phyloP scores from a whole-genome alignment of 441 rosid genomes.

The Arabidopsis hybrid region DNA sequence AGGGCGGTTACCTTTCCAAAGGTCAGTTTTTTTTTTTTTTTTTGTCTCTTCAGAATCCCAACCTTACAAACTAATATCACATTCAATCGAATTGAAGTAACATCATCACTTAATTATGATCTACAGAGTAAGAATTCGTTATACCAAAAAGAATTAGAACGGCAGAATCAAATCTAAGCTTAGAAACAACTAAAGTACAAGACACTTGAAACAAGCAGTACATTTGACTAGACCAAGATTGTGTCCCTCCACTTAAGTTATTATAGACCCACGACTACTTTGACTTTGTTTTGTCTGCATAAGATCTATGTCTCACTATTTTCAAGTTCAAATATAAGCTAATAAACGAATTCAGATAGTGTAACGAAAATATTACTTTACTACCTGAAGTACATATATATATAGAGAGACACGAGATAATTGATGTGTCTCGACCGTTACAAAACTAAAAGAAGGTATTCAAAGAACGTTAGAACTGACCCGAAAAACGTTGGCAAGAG shows the following conservation, averaged over 20 bases:
- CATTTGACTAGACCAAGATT: slow-evolving; percentile 60
- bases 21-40: slow-evolving; percentile 31
- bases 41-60: slow-evolving; percentile 19
- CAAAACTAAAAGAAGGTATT: neutral
- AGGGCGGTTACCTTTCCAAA: slow-evolving; percentile 48
- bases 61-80: neutral
- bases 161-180: slow-evolving; percentile 30
- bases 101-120: slow-evolving; percentile 25
- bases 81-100: slow-evolving; percentile 3
- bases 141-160: neutral
- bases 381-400: neutral
- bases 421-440: slow-evolving; percentile 11
- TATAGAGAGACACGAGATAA: neutral
- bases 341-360: slow-evolving; percentile 7
- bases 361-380: neutral
- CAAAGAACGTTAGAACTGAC: slow-evolving; percentile 45
- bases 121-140: neutral
- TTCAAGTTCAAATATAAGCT: neutral
- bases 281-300: slow-evolving; percentile 40
- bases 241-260: slow-evolving; percentile 48
- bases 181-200: slow-evolving; percentile 34
- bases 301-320: slow-evolving; percentile 2
- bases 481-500: slow-evolving; percentile 81
- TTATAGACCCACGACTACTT: slow-evolving; percentile 32
- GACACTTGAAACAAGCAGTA: slow-evolving; percentile 35